Conservation (phyloP, 2,329 filamentous ascomycete species). For the Curvularia sp. region DNA sequence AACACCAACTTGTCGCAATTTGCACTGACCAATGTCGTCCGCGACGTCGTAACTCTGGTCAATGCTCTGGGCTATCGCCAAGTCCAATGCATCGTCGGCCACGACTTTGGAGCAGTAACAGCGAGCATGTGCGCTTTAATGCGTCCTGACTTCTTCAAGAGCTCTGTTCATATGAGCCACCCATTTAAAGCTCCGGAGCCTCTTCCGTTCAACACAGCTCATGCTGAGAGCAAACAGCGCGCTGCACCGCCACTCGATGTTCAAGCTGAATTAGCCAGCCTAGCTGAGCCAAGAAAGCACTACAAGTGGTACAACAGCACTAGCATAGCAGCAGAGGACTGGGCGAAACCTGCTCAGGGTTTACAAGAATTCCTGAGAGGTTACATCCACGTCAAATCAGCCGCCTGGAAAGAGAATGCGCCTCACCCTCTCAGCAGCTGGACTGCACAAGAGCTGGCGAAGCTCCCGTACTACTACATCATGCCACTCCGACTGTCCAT, state of each 20-base stretch:
- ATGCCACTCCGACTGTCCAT: conserved; percentile 66
- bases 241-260: conserved; percentile 53
- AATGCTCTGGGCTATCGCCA: conserved; percentile 65
- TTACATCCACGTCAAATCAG: conserved; percentile 73
- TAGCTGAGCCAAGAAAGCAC: conserved; percentile 68
- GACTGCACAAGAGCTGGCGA: conserved; percentile 63
- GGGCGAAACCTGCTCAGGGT: conserved; percentile 58
- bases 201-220: conserved; percentile 58
- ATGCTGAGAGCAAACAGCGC: conserved; percentile 29
- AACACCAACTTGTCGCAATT: conserved; percentile 65
- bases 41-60: conserved; percentile 68
- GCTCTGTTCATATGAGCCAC: conserved; percentile 69
- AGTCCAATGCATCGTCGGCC: conserved; percentile 67
- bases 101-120: conserved; percentile 70
- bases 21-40: conserved; percentile 64
- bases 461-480: conserved; percentile 72
- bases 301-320: conserved; percentile 73
- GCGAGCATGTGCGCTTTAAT: conserved; percentile 66
- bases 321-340: conserved; percentile 55
- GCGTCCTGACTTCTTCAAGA: conserved; percentile 69
- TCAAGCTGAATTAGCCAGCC: conserved; percentile 62
- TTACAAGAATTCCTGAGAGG: conserved; percentile 68
- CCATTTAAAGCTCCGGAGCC: conserved; percentile 64
- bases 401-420: conserved; percentile 63
- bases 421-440: conserved; percentile 63